Conservation (phyloP, 306 rosid species). For the Vigna radiata region DNA sequence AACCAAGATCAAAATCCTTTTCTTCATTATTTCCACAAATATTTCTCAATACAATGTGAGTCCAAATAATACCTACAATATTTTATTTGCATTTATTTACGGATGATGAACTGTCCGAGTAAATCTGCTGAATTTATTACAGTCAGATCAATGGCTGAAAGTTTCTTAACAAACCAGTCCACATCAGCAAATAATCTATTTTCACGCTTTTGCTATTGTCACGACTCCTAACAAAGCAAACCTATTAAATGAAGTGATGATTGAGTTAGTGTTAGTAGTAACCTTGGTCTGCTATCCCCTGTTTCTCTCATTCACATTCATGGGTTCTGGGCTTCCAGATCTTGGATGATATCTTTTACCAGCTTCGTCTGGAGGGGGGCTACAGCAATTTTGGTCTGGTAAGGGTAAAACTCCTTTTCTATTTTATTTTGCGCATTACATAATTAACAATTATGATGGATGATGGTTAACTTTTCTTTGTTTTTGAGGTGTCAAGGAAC, state of each 20-base stretch:
- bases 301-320: conserved; percentile 8
- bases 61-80: background rate
- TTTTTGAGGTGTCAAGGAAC: too few species aligned
- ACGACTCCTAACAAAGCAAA: conserved; percentile 23
- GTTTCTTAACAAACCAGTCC: conserved; percentile 16
- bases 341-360: conserved; percentile 38
- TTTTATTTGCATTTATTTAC: background rate
- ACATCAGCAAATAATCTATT: conserved; percentile 38
- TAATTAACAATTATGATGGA: background rate
- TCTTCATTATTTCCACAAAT: background rate
- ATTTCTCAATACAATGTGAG: background rate
- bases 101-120: conserved; percentile 41
- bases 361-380: conserved; percentile 29
- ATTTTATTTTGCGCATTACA: background rate
- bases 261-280: background rate
- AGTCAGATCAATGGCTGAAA: conserved; percentile 32
- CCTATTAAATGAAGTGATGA: conserved; percentile 14
- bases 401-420: background rate
- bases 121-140: conserved; percentile 35
- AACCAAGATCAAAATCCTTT: conserved; percentile 8
- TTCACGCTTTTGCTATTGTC: conserved; percentile 11
- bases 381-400: conserved; percentile 35
- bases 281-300: conserved; percentile 1
- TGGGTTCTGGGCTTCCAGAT: conserved; percentile 45
- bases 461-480: background rate